Evolutionary conservation across 208 protist species (phyloP).

Genomic region (Novymonas esmeraldas): DNA sequence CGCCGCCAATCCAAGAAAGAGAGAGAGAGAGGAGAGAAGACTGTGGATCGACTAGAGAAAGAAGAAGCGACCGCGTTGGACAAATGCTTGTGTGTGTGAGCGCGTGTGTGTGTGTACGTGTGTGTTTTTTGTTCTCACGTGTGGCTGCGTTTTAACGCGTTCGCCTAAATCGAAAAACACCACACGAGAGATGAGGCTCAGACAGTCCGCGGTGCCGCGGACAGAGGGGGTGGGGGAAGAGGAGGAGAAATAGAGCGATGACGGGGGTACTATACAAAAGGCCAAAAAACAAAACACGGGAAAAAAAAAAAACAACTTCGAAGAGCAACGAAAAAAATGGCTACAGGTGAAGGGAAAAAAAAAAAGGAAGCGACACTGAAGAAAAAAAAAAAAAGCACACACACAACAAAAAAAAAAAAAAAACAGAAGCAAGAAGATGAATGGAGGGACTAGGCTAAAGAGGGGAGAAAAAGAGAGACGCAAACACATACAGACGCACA

Average conservation of each 20-base stretch:
- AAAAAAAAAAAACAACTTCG: background rate
- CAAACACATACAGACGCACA: too few relatives aligned
- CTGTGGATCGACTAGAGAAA: background rate
- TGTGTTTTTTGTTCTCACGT: too few relatives aligned
- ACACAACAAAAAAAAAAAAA: background rate
- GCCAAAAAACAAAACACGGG: too few relatives aligned
- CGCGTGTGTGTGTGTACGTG: background rate
- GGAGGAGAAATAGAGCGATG: too few relatives aligned
- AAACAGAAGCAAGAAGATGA: background rate
- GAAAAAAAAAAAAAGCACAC: conserved; percentile 1
- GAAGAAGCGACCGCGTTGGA: background rate
- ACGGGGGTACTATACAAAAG: too few relatives aligned
- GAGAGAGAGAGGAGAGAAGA: background rate
- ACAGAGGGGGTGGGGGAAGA: too few relatives aligned
- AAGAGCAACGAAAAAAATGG: conserved; percentile 7
- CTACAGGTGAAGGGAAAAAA: conserved; percentile 7
- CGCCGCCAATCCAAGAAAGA: background rate
- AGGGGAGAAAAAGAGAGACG: conserved; percentile 1
- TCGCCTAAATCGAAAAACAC: too few relatives aligned
- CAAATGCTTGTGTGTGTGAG: background rate
- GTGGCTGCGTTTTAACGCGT: too few relatives aligned
- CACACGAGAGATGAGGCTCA: too few relatives aligned
- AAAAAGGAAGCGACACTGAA: background rate
- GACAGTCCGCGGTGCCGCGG: too few relatives aligned
- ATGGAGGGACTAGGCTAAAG: too few relatives aligned